phyloP scores from a whole-genome alignment of 345 rosid genomes.

The Melaleuca quinquenervia region DNA sequence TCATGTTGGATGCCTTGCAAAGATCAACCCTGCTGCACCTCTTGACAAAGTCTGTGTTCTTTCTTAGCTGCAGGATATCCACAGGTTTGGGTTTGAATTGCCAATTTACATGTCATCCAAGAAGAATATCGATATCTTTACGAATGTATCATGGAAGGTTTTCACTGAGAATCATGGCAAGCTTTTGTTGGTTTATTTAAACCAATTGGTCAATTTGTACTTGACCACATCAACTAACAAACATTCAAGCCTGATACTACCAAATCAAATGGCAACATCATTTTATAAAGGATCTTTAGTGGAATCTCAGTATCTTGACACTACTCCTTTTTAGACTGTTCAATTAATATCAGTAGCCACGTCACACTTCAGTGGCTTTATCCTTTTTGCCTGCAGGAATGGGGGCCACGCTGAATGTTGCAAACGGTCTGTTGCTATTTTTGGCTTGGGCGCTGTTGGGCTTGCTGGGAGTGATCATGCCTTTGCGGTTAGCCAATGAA shows the following conservation, averaged over 20 bases:
- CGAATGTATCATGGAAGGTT: not conserved
- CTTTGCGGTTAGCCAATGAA: not conserved
- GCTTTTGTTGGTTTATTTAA: not conserved
- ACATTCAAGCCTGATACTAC: not conserved
- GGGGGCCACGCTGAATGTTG: conserved; percentile 29
- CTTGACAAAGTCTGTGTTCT: conserved; percentile 35
- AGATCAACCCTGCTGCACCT: conserved; percentile 35
- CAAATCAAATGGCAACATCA: not conserved
- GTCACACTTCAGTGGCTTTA: not conserved
- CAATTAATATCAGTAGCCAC: not conserved
- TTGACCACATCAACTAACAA: not conserved
- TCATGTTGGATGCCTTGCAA: conserved; percentile 24
- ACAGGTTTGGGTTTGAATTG: conserved; percentile 10
- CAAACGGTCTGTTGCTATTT: conserved; percentile 22
- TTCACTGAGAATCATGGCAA: not conserved
- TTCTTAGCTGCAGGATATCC: conserved; percentile 33
- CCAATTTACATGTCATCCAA: not conserved
- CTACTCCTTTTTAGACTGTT: not conserved
- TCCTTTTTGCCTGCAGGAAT: conserved; percentile 1
- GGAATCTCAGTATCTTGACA: not conserved
- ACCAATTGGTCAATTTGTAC: not conserved
- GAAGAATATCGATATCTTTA: not conserved
- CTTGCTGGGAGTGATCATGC: conserved; percentile 13
- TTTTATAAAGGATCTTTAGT: not conserved
- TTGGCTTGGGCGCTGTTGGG: conserved; percentile 30